Percentiles rank a stretch among this genome's conserved stretches.
Conservation (phyloP, 805 yeast genomes). For the Candida bentonensis region DNA sequence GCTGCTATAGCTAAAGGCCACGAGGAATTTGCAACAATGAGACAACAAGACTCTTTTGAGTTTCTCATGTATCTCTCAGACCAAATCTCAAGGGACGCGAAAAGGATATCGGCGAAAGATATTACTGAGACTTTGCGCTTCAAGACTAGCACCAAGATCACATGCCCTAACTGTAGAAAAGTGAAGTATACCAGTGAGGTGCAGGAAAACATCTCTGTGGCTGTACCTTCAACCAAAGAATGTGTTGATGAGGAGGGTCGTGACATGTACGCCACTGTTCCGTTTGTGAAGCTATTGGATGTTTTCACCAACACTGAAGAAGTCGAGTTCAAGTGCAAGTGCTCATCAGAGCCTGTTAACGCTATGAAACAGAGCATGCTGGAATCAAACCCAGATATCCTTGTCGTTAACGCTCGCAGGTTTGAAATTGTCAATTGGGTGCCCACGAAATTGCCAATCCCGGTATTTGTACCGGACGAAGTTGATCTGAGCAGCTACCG, state of each 20-base stretch:
- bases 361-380: constrained; percentile 36
- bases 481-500: constrained; percentile 29
- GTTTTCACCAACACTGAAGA: constrained; percentile 33
- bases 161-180: constrained; percentile 41
- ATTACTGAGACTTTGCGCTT: constrained; percentile 45
- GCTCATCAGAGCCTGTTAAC: constrained; percentile 22
- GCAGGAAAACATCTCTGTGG: constrained; percentile 51
- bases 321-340: constrained; percentile 51
- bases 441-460: constrained; percentile 69
- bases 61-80: constrained; percentile 59
- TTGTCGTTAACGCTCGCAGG: constrained; percentile 64
- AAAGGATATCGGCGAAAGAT: constrained; percentile 12
- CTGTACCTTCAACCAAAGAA: constrained; percentile 33
- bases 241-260: constrained; percentile 23
- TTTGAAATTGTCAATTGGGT: constrained; percentile 82
- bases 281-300: constrained; percentile 36
- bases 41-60: constrained; percentile 94
- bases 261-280: constrained; percentile 32
- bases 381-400: constrained; percentile 51
- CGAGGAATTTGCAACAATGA: constrained; percentile 68
- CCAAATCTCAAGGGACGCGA: constrained; percentile 29
- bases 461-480: constrained; percentile 38
- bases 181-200: constrained; percentile 45
- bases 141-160: constrained; percentile 47
- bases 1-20: constrained; percentile 63